These are phyloP conservation scores for Xylaria curta DNA, from an alignment of 495 filamentous ascomycete genomes.

Conservation along the genomic window DNA sequence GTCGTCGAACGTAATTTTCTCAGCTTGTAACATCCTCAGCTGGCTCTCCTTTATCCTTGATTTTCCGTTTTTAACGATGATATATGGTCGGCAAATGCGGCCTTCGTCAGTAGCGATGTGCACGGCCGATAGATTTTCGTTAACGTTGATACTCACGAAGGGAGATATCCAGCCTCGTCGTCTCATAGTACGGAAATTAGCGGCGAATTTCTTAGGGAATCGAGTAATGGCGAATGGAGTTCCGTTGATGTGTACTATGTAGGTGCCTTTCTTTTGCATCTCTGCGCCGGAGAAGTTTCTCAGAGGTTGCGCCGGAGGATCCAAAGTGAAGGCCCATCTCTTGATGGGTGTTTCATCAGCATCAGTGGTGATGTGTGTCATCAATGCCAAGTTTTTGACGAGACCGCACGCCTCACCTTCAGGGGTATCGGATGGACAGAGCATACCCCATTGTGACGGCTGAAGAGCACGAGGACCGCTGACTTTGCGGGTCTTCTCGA, in stretches of 20 bases:
- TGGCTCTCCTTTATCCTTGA: conserved; percentile 78
- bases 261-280: conserved; percentile 80
- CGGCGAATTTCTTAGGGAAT: conserved; percentile 82
- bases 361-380: conserved; percentile 98
- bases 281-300: conserved; percentile 74
- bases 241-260: conserved; percentile 93
- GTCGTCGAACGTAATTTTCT: conserved; percentile 87
- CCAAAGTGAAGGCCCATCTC: conserved; percentile 81
- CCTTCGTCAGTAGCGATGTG: conserved; percentile 98
- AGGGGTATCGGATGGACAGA: conserved; percentile 95
- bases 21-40: conserved; percentile 77
- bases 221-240: conserved; percentile 85
- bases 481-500: conserved; percentile 97
- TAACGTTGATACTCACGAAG: conserved; percentile 94
- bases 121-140: conserved; percentile 86
- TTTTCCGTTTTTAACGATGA: conserved; percentile 86
- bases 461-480: conserved; percentile 93
- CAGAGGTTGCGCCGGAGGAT: conserved; percentile 61
- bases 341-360: conserved; percentile 88
- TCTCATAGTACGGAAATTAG: conserved; percentile 80
- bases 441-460: conserved; percentile 96
- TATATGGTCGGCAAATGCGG: conserved; percentile 91
- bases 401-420: conserved; percentile 98
- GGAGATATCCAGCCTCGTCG: conserved; percentile 89
- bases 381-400: conserved; percentile 96